These are phyloP conservation scores for Pichia sp. DNA, from an alignment of 1,139 yeast species.

Conservation along the genomic window DNA sequence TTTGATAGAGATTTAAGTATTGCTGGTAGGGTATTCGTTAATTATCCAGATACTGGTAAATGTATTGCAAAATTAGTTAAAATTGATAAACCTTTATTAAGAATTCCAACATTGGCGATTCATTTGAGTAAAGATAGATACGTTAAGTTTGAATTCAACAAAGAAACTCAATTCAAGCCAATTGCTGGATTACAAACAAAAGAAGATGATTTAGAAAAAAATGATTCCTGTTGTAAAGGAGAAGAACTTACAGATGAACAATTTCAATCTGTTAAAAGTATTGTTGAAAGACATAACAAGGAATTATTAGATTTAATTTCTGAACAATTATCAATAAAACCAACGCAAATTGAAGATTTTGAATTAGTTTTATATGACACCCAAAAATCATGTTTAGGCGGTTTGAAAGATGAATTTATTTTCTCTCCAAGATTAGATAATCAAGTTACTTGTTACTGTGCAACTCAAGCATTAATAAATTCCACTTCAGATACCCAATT, in stretches of 20 bases:
- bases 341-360: constrained; percentile 70
- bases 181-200: constrained; percentile 61
- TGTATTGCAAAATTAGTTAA: constrained; percentile 66
- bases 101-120: constrained; percentile 89
- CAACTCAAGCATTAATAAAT: constrained; percentile 63
- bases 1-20: constrained; percentile 88
- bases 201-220: not conserved
- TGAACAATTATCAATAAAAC: constrained; percentile 46
- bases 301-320: constrained; percentile 68
- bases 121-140: constrained; percentile 78
- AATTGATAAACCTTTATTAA: constrained; percentile 73
- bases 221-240: constrained; percentile 36
- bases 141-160: constrained; percentile 79
- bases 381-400: constrained; percentile 79
- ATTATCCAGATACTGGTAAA: constrained; percentile 41
- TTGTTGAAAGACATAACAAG: constrained; percentile 69
- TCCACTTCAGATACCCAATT: constrained; percentile 37
- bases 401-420: constrained; percentile 82
- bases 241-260: constrained; percentile 46
- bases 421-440: constrained; percentile 94
- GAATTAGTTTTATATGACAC: constrained; percentile 86
- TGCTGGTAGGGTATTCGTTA: constrained; percentile 85
- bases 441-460: constrained; percentile 78
- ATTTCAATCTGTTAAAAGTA: constrained; percentile 59
- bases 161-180: constrained; percentile 81